Evolutionary conservation across 257 asterid species (phyloP).

Genomic region (Primulina huaijiensis): DNA sequence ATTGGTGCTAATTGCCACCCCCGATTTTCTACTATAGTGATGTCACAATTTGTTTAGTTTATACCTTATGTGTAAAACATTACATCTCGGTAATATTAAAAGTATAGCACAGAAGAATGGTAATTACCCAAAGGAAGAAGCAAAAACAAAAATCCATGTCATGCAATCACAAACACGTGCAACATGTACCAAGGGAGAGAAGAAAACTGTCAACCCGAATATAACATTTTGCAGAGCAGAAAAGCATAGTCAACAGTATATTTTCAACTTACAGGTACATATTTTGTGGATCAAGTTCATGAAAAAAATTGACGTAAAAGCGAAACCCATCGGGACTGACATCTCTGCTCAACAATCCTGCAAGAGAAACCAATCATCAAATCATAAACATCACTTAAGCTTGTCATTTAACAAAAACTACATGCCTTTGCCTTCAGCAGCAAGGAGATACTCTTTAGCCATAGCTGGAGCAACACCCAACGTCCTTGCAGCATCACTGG

Average conservation of each 20-base stretch:
- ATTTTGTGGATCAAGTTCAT: conserved; percentile 56
- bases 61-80: not conserved
- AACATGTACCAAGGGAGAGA: not conserved
- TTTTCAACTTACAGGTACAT: conserved; percentile 54
- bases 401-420: conserved; percentile 6
- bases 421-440: conserved; percentile 91
- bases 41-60: not conserved
- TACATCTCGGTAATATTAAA: not conserved
- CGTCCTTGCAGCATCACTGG: conserved; percentile 92
- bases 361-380: conserved; percentile 30
- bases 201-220: not conserved
- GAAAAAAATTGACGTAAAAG: conserved; percentile 71
- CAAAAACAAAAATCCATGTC: not conserved
- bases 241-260: conserved; percentile 11
- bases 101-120: not conserved
- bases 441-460: conserved; percentile 95
- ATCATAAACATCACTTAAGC: conserved; percentile 13
- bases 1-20: no score
- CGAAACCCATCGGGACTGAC: conserved; percentile 94
- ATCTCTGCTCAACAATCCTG: conserved; percentile 94
- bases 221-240: conserved; percentile 7
- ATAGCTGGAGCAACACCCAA: conserved; percentile 97
- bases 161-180: not conserved
- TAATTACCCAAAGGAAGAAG: not conserved
- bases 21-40: not conserved